Conservation (phyloP, 371 early-diverging fungal genomes). For the Mycotypha africana region DNA sequence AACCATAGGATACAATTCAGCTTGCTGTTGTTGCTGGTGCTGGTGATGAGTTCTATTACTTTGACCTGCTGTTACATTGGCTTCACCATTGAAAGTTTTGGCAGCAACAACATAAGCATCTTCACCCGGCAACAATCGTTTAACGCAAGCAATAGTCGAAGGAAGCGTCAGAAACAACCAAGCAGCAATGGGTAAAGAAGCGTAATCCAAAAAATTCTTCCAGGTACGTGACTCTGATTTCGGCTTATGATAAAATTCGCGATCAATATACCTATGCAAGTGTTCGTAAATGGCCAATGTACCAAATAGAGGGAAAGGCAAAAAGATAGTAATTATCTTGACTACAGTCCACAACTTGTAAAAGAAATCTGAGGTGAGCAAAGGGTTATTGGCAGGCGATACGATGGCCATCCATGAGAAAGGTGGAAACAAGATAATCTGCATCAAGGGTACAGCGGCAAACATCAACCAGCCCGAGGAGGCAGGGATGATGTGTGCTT, state of each 20-base stretch:
- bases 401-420: constrained; percentile 32
- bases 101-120: constrained; percentile 48
- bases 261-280: constrained; percentile 41
- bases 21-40: too few relatives aligned
- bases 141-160: constrained; percentile 47
- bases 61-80: neutral
- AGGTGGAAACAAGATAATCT: constrained; percentile 45
- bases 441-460: constrained; percentile 54
- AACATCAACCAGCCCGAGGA: constrained; percentile 60
- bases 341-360: constrained; percentile 43
- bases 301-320: constrained; percentile 49
- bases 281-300: constrained; percentile 48
- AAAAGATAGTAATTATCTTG: constrained; percentile 41
- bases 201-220: constrained; percentile 44
- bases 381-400: constrained; percentile 39
- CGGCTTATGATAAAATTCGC: constrained; percentile 35
- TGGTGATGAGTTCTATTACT: too few relatives aligned
- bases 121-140: constrained; percentile 35
- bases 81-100: constrained; percentile 34
- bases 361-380: constrained; percentile 42
- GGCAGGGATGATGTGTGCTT: constrained; percentile 53
- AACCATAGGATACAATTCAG: too few relatives aligned
- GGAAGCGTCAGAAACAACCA: constrained; percentile 54
- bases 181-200: constrained; percentile 44
- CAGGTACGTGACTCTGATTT: constrained; percentile 43